phyloP scores from a whole-genome alignment of 768 basidiomycete genomes.

The Pholiota microspora region DNA sequence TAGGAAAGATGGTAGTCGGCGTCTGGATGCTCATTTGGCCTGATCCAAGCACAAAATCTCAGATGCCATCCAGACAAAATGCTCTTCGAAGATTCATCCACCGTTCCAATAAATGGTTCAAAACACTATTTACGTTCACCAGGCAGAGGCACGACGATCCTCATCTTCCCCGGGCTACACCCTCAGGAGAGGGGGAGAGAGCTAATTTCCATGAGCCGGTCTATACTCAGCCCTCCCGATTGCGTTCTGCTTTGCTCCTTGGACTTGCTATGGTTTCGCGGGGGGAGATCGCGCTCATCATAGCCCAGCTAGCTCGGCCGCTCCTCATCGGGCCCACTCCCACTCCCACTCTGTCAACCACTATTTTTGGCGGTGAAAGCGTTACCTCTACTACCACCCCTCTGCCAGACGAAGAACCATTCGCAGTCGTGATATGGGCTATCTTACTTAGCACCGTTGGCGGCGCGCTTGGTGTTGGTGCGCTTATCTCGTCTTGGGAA shows the following conservation, averaged over 20 bases:
- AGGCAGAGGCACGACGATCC: too few relatives aligned
- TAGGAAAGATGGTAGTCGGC: slow-evolving; percentile 51
- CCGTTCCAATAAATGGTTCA: too few relatives aligned
- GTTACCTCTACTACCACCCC: not conserved
- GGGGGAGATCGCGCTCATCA: slow-evolving; percentile 67
- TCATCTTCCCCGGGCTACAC: too few relatives aligned
- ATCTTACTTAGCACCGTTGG: slow-evolving; percentile 52
- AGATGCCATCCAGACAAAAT: not conserved
- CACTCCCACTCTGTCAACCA: not conserved
- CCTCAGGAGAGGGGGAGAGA: too few relatives aligned
- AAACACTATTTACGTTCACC: too few relatives aligned
- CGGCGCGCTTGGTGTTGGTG: slow-evolving; percentile 38
- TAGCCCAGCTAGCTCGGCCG: slow-evolving; percentile 44
- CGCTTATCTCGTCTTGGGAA: slow-evolving; percentile 19
- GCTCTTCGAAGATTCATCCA: not conserved
- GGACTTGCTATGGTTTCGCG: slow-evolving; percentile 63
- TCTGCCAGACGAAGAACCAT: slow-evolving; percentile 36
- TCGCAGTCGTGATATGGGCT: slow-evolving; percentile 56
- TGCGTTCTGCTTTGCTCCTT: slow-evolving; percentile 36
- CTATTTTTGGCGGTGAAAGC: not conserved
- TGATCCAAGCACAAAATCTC: not conserved
- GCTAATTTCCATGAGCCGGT: not conserved
- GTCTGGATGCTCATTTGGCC: slow-evolving; percentile 41
- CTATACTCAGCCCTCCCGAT: slow-evolving; percentile 13
- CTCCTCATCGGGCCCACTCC: slow-evolving; percentile 18